Evolutionary conservation across 768 basidiomycete genomes (phyloP).

Genomic region (Leucogyrophana mollusca): DNA sequence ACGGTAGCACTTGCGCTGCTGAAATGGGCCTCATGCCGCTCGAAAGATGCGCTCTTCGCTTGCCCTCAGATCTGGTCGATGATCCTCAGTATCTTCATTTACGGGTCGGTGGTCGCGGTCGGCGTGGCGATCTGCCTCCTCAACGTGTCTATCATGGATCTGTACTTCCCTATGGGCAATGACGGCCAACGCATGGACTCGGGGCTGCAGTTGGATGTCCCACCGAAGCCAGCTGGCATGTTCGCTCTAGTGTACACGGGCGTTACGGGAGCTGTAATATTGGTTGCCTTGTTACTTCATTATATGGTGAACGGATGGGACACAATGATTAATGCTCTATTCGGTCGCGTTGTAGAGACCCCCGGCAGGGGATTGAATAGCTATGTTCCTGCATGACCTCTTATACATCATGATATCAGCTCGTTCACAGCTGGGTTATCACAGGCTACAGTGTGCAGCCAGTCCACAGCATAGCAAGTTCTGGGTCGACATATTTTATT

Average conservation of each 20-base stretch:
- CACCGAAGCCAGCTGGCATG: constrained; percentile 7
- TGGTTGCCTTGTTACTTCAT: background rate
- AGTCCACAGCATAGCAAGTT: too few species aligned
- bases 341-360: background rate
- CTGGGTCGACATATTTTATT: too few species aligned
- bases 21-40: constrained; percentile 17
- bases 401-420: too few species aligned
- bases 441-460: too few species aligned
- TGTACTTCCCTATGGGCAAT: constrained; percentile 1
- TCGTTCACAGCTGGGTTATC: too few species aligned
- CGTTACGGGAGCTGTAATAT: background rate
- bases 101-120: constrained; percentile 5
- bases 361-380: background rate
- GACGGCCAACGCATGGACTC: constrained; percentile 2
- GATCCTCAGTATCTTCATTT: constrained; percentile 6
- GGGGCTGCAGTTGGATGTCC: background rate
- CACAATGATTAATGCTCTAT: constrained; percentile 3
- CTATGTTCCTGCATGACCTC: constrained; percentile 1
- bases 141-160: constrained; percentile 5
- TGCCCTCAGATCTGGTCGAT: constrained; percentile 24
- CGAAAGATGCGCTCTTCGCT: constrained; percentile 19
- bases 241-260: constrained; percentile 5
- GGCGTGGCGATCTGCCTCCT: constrained; percentile 6
- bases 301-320: constrained; percentile 1
- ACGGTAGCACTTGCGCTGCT: constrained; percentile 17